Conservation (phyloP, 257 asterid genomes). For the Ilex aquifolium region DNA sequence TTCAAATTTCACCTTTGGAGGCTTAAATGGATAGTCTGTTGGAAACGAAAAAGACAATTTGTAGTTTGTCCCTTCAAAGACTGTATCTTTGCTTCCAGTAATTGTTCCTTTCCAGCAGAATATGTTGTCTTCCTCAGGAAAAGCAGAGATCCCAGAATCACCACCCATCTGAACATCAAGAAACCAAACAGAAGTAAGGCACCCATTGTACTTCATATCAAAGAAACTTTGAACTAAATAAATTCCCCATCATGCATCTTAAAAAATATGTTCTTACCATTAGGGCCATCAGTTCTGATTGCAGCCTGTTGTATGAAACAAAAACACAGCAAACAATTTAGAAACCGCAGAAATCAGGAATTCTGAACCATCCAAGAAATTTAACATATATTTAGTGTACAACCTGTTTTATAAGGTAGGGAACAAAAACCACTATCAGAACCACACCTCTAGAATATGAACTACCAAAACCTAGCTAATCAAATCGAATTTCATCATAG, state of each 20-base stretch:
- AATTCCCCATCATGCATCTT: not conserved
- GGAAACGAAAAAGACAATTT: slow-evolving; percentile 71
- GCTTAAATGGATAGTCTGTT: slow-evolving; percentile 77
- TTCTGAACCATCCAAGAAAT: not conserved
- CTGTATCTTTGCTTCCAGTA: slow-evolving; percentile 81
- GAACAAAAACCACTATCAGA: no score
- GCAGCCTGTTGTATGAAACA: slow-evolving; percentile 53
- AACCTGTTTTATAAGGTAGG: no score
- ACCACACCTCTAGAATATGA: not conserved
- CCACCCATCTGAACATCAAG: slow-evolving; percentile 64
- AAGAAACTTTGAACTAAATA: not conserved
- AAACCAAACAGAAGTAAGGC: not conserved
- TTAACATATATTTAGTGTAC: no score
- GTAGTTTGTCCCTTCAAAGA: slow-evolving; percentile 93
- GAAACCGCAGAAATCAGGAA: not conserved
- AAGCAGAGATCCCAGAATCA: slow-evolving; percentile 82
- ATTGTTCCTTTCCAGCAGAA: slow-evolving; percentile 95
- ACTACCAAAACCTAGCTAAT: not conserved
- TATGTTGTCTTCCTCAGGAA: slow-evolving; percentile 95
- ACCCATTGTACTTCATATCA: not conserved
- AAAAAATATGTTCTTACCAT: slow-evolving; percentile 55
- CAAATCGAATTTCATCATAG: not conserved
- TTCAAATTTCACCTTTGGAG: slow-evolving; percentile 93
- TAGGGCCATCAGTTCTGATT: slow-evolving; percentile 87
- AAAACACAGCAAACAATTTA: not conserved